A percentile compares a stretch with the other conserved stretches of the same genome.
phyloP scores from a whole-genome alignment of 1,284 basidiomycete species.

The Cutaneotrichosporon mucoides region DNA sequence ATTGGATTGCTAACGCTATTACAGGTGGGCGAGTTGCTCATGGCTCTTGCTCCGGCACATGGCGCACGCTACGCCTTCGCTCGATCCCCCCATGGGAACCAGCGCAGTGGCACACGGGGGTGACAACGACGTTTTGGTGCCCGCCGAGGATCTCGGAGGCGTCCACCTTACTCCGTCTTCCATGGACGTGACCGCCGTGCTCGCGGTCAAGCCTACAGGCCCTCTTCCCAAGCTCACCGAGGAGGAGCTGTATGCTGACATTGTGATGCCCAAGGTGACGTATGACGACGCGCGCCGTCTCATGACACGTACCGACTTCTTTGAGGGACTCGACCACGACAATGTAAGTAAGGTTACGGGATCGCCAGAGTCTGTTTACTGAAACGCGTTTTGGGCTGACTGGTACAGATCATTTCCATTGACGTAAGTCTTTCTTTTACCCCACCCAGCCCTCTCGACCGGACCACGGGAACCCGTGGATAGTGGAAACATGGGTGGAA shows the following conservation, averaged over 20 bases:
- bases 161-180: conserved; percentile 13
- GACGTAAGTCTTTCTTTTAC: conserved; percentile 55
- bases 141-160: not conserved
- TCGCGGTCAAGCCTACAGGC: not conserved
- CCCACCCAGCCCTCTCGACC: not conserved
- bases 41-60: conserved; percentile 70
- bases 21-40: conserved; percentile 56
- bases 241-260: conserved; percentile 26
- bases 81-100: conserved; percentile 1
- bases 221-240: not conserved
- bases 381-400: not conserved
- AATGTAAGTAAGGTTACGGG: conserved; percentile 43
- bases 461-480: too few species aligned
- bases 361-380: not conserved
- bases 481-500: not conserved
- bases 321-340: conserved; percentile 55
- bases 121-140: too few species aligned
- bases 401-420: conserved; percentile 64
- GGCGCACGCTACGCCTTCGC: conserved; percentile 44
- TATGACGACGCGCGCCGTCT: conserved; percentile 54
- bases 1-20: not conserved
- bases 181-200: conserved; percentile 3
- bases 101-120: too few species aligned
- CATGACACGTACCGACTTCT: conserved; percentile 76
- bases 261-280: conserved; percentile 37